These are phyloP conservation scores for Sugiyamaella japonica DNA, from an alignment of 1,139 yeast species.

Conservation along the genomic window DNA sequence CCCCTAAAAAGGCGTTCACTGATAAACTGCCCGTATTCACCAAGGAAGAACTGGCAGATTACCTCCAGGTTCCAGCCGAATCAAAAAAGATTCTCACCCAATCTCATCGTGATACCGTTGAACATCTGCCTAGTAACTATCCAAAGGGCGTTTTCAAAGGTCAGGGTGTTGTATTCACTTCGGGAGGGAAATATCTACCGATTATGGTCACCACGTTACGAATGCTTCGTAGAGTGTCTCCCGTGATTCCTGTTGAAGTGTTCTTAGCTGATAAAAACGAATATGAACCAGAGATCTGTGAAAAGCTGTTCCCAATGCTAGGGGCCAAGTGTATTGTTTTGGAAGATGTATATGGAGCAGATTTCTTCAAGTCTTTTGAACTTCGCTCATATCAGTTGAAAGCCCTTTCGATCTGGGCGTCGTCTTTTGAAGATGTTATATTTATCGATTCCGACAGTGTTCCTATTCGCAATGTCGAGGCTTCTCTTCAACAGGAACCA, in stretches of 20 bases:
- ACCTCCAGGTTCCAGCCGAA: conserved; percentile 52
- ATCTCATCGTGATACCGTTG: conserved; percentile 56
- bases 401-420: conserved; percentile 67
- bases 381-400: conserved; percentile 67
- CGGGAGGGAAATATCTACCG: conserved; percentile 80
- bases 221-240: conserved; percentile 62
- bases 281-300: conserved; percentile 68
- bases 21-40: conserved; percentile 31
- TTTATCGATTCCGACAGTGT: conserved; percentile 74
- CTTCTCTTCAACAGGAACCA: conserved; percentile 54
- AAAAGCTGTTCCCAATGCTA: conserved; percentile 60
- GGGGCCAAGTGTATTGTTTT: conserved; percentile 49
- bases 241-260: conserved; percentile 72
- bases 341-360: conserved; percentile 17
- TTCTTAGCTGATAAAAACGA: conserved; percentile 69
- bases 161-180: conserved; percentile 77
- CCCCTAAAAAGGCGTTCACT: conserved; percentile 27
- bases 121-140: conserved; percentile 47
- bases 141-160: conserved; percentile 45
- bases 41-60: conserved; percentile 52
- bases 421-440: conserved; percentile 73
- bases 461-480: conserved; percentile 58
- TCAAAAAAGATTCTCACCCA: conserved; percentile 51
- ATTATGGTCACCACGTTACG: conserved; percentile 64
- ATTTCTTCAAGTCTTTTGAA: conserved; percentile 16